Evolutionary conservation across 2,329 filamentous ascomycete genomes (phyloP).

Genomic region (Trichoderma pleuroti): DNA sequence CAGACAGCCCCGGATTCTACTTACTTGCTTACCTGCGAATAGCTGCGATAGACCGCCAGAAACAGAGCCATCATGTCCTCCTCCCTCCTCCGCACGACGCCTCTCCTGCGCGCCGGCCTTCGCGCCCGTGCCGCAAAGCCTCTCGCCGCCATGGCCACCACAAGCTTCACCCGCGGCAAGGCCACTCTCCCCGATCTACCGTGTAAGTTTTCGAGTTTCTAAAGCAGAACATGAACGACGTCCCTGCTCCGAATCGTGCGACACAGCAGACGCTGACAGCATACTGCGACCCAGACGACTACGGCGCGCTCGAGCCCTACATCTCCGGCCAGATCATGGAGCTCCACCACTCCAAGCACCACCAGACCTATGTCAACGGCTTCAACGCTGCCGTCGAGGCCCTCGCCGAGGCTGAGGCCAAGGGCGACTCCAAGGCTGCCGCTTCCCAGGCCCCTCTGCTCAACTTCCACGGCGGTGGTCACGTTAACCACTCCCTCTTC

Average conservation of each 20-base stretch:
- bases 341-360: constrained; percentile 90
- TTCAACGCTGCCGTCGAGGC: constrained; percentile 79
- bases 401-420: constrained; percentile 59
- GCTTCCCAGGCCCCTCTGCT: constrained; percentile 53
- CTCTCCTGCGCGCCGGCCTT: constrained; percentile 66
- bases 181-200: constrained; percentile 88
- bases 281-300: constrained; percentile 68
- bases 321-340: constrained; percentile 95
- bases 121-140: constrained; percentile 62
- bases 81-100: constrained; percentile 67
- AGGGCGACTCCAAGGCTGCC: constrained; percentile 55
- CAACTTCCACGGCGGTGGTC: constrained; percentile 80
- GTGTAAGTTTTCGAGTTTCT: constrained; percentile 39
- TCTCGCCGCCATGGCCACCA: constrained; percentile 63
- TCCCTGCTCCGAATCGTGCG: neutral
- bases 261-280: neutral
- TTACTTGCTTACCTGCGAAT: neutral
- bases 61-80: constrained; percentile 59
- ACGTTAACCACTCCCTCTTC: constrained; percentile 84
- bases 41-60: neutral
- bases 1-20: neutral
- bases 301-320: constrained; percentile 81
- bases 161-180: constrained; percentile 79
- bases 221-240: neutral
- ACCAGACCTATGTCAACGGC: constrained; percentile 88